Conservation (phyloP, 345 rosid species). For the Jatropha curcas region DNA sequence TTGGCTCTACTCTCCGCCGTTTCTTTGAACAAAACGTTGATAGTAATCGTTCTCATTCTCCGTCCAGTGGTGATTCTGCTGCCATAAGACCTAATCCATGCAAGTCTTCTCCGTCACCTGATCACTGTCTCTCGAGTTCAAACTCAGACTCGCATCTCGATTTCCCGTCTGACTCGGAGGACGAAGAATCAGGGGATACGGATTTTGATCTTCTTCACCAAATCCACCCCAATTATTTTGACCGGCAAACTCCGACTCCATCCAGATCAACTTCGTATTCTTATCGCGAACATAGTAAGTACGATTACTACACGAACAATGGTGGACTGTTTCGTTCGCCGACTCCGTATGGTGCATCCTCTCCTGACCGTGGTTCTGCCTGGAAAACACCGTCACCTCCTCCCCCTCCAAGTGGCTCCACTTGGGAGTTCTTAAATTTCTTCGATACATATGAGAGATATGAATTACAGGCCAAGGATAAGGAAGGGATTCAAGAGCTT, state of each 20-base stretch:
- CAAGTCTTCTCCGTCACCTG: constrained; percentile 26
- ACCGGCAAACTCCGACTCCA: constrained; percentile 23
- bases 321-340: neutral
- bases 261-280: neutral
- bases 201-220: constrained; percentile 16
- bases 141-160: constrained; percentile 52
- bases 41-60: neutral
- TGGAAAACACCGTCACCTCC: constrained; percentile 57
- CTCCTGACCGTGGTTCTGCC: neutral
- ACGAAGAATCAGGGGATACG: constrained; percentile 28
- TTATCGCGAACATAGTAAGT: neutral
- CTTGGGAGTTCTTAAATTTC: constrained; percentile 69
- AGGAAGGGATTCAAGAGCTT: constrained; percentile 12
- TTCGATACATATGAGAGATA: constrained; percentile 50
- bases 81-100: neutral
- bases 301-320: constrained; percentile 3
- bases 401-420: constrained; percentile 39
- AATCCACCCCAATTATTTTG: constrained; percentile 18
- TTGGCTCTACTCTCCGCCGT: constrained; percentile 46
- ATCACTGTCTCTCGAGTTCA: constrained; percentile 32
- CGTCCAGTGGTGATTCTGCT: neutral
- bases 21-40: constrained; percentile 30
- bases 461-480: constrained; percentile 27
- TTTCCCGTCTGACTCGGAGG: constrained; percentile 54
- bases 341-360: neutral